Evolutionary conservation across 305 asterid species (phyloP).

Genomic region (Caryopteris hybrid): DNA sequence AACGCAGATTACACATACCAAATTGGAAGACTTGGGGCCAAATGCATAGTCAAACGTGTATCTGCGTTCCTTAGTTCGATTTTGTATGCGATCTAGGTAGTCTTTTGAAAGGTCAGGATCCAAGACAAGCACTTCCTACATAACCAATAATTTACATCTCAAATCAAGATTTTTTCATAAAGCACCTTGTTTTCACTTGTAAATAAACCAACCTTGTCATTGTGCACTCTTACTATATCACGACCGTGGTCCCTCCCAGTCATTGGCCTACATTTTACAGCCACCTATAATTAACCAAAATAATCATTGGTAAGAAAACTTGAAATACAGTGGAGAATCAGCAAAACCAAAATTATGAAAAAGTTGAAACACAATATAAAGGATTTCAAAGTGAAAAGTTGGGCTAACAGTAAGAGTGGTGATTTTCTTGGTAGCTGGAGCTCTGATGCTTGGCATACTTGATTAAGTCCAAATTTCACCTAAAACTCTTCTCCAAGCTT

Average conservation of each 20-base stretch:
- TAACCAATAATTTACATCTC: conserved; percentile 22
- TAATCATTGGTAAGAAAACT: not conserved
- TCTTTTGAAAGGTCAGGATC: conserved; percentile 96
- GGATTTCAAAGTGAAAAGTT: not conserved
- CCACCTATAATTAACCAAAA: conserved; percentile 46
- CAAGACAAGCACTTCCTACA: conserved; percentile 82
- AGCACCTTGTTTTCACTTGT: not conserved
- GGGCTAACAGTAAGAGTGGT: conserved; percentile 73
- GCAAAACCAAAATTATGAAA: not conserved
- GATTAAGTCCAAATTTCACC: conserved; percentile 30
- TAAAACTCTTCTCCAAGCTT: conserved; percentile 6
- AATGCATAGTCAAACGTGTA: conserved; percentile 84
- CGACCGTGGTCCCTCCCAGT: conserved; percentile 70
- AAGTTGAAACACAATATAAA: not conserved
- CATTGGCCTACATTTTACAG: conserved; percentile 92
- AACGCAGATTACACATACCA: conserved; percentile 36
- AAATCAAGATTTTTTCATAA: conserved; percentile 14
- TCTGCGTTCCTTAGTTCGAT: conserved; percentile 78
- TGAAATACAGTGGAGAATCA: not conserved
- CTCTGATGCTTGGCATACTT: conserved; percentile 79
- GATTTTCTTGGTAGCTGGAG: conserved; percentile 65
- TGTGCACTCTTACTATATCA: conserved; percentile 70
- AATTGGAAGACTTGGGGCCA: conserved; percentile 66
- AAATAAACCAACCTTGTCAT: conserved; percentile 49
- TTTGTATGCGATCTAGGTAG: conserved; percentile 78